Conservation (phyloP, 495 filamentous ascomycete species). For the Filosporella fistucella region DNA sequence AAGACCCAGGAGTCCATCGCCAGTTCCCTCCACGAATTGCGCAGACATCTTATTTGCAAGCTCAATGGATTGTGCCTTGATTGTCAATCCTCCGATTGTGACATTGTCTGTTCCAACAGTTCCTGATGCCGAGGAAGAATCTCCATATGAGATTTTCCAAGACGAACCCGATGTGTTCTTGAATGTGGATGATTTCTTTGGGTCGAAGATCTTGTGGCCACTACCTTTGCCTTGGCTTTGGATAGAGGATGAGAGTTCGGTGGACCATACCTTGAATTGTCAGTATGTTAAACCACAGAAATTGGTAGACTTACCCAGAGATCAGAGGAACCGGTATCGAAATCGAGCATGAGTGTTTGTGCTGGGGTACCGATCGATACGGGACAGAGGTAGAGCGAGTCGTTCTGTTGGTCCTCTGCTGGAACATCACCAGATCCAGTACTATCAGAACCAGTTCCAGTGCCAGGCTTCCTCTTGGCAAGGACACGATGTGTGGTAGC, state of each 20-base stretch:
- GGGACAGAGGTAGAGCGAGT: slow-evolving; percentile 63
- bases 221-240: slow-evolving; percentile 25
- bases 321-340: slow-evolving; percentile 76
- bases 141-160: slow-evolving; percentile 74
- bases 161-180: slow-evolving; percentile 40
- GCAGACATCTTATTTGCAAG: slow-evolving; percentile 60
- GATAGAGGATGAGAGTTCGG: slow-evolving; percentile 39
- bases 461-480: slow-evolving; percentile 22
- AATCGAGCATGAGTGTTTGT: slow-evolving; percentile 64
- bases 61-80: slow-evolving; percentile 67
- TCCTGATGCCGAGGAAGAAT: slow-evolving; percentile 67
- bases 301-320: slow-evolving; percentile 57
- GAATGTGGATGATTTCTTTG: slow-evolving; percentile 59
- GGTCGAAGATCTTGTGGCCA: slow-evolving; percentile 50
- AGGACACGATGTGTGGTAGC: slow-evolving; percentile 31
- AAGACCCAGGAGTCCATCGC: slow-evolving; percentile 74
- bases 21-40: slow-evolving; percentile 51
- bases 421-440: slow-evolving; percentile 44
- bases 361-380: slow-evolving; percentile 64
- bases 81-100: slow-evolving; percentile 59
- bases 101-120: slow-evolving; percentile 67
- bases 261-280: slow-evolving; percentile 55
- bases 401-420: slow-evolving; percentile 73
- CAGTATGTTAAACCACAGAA: slow-evolving; percentile 11
- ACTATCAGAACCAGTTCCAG: not conserved